Evolutionary conservation across 192 early-diverging fungal species (phyloP).

Genomic region (Phycomyces blakesleeanus): DNA sequence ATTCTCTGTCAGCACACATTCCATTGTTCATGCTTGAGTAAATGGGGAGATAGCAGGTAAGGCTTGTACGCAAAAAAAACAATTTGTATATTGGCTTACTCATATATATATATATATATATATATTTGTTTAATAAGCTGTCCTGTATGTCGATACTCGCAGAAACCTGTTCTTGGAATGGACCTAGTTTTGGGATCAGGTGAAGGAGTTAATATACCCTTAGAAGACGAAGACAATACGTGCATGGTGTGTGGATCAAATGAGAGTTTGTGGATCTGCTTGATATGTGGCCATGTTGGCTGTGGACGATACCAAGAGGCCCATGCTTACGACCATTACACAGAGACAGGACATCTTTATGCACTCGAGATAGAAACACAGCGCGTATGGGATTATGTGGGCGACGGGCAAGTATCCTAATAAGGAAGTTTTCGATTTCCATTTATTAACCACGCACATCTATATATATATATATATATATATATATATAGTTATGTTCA

Average conservation of each 20-base stretch:
- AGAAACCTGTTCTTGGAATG: constrained; percentile 39
- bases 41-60: constrained; percentile 80
- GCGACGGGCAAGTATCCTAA: constrained; percentile 61
- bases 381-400: constrained; percentile 96
- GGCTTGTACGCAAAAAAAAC: neutral
- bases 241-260: constrained; percentile 72
- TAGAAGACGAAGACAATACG: neutral
- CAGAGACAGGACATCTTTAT: constrained; percentile 80
- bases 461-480: no score
- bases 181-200: neutral
- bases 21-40: constrained; percentile 86
- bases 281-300: constrained; percentile 94
- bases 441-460: no score
- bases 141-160: constrained; percentile 87
- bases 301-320: constrained; percentile 91
- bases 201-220: constrained; percentile 17
- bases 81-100: no score
- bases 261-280: constrained; percentile 91
- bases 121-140: constrained; percentile 50
- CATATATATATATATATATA: neutral
- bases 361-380: constrained; percentile 93
- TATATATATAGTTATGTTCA: constrained; percentile 66
- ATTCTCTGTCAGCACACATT: constrained; percentile 95
- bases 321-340: constrained; percentile 88
- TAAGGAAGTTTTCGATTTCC: neutral